Percentiles rank a stretch among this genome's conserved stretches.
Evolutionary conservation across 768 basidiomycete species (phyloP).

Genomic region (Lentinula boryana): DNA sequence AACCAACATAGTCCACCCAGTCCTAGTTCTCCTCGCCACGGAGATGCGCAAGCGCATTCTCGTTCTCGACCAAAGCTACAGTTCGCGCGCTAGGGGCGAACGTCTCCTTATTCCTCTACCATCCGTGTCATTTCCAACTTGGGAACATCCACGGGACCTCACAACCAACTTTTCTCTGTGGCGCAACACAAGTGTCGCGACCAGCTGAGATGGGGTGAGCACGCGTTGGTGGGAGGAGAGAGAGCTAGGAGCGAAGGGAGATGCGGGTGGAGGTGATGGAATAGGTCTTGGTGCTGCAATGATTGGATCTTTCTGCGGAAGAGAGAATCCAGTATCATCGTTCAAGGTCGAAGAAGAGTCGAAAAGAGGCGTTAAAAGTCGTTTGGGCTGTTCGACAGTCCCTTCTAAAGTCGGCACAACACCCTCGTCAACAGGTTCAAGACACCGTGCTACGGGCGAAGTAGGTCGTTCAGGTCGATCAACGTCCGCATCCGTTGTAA

Average conservation of each 20-base stretch:
- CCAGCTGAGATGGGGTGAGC: constrained; percentile 5
- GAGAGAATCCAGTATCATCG: background rate
- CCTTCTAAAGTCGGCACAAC: background rate
- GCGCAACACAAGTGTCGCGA: constrained; percentile 6
- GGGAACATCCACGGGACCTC: constrained; percentile 1
- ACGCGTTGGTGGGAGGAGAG: background rate
- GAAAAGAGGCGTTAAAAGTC: background rate
- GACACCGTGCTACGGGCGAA: constrained; percentile 1
- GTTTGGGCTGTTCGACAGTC: background rate
- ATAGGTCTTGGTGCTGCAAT: background rate
- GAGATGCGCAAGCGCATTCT: background rate
- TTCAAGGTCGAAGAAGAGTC: background rate
- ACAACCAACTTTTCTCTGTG: constrained; percentile 4
- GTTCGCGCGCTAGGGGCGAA: constrained; percentile 5
- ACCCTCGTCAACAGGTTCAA: background rate
- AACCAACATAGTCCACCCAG: background rate
- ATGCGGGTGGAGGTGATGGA: background rate
- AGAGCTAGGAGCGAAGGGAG: background rate
- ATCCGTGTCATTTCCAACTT: background rate
- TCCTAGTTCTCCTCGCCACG: background rate
- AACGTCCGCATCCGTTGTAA: background rate
- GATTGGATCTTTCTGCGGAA: background rate
- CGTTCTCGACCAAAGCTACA: constrained; percentile 1
- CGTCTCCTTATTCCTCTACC: background rate
- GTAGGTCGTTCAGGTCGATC: background rate